Percentiles rank a stretch among this genome's conserved stretches.
phyloP scores from a whole-genome alignment of 129 eudicot genomes.

The Saposhnikovia divaricata region DNA sequence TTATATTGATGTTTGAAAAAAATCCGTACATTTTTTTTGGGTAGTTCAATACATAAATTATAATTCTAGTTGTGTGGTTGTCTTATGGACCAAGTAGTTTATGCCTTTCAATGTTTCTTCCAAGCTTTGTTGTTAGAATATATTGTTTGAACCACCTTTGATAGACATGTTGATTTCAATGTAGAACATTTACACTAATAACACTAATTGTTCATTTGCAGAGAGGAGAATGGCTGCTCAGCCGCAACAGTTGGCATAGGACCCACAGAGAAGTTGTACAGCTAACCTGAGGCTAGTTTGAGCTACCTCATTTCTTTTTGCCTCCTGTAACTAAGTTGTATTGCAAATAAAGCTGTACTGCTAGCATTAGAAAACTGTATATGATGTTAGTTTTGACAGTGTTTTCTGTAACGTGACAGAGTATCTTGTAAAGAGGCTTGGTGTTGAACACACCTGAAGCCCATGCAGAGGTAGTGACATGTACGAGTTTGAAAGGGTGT shows the following conservation, averaged over 20 bases:
- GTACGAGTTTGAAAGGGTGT: not conserved
- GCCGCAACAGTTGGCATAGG: conserved; percentile 45
- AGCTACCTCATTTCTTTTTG: conserved; percentile 39
- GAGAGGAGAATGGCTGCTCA: conserved; percentile 81
- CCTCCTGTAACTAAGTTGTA: conserved; percentile 9
- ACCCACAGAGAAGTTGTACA: conserved; percentile 61
- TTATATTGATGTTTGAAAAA: not conserved
- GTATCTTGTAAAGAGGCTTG: conserved; percentile 34
- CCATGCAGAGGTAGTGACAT: conserved; percentile 24
- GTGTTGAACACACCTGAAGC: conserved; percentile 23
- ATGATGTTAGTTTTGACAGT: conserved; percentile 68
- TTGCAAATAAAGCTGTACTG: conserved; percentile 41
- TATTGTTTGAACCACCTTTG: not conserved
- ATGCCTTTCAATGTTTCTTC: conserved; percentile 1
- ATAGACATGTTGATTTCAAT: not conserved
- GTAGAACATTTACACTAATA: not conserved
- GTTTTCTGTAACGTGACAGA: not conserved
- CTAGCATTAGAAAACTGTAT: conserved; percentile 79
- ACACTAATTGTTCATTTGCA: conserved; percentile 18
- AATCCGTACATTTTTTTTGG: not conserved
- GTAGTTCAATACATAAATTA: not conserved
- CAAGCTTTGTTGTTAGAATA: not conserved
- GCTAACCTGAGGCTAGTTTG: conserved; percentile 96
- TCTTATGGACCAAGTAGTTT: not conserved
- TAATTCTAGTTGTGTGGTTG: not conserved